Evolutionary conservation across 1,284 basidiomycete genomes (phyloP), one percentile per base, ranked within the genome.

Genomic region (Pseudozyma tsukubaensis): DNA sequence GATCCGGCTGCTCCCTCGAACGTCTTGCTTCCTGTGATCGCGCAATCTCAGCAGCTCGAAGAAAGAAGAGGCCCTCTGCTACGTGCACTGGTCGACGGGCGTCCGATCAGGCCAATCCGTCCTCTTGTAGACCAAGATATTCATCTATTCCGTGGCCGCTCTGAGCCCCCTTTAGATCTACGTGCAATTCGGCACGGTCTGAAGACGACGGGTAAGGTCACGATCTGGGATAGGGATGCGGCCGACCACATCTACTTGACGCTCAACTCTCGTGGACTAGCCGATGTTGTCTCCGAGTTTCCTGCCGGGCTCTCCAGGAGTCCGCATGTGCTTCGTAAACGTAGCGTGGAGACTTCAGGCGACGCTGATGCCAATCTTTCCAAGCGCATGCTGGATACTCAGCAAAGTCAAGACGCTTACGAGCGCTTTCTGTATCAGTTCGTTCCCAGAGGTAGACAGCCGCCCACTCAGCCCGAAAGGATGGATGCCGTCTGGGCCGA

Each of bases 81-180:
- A 18, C 50, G 39, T 11, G 50, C 50, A 6, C 50, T 52, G 7
- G 29, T 34, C n/a, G 39, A 52, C 29, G 52, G 52, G 3, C 52
- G 52, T 36, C 52, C 52, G 21, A 54, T 53, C 40, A 14, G 12
- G 16, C 39, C 39, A 9, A 18, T 32, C 32, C 24, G 3, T 16
- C 5, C 14, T 18, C 10, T 8, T 34, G 11, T 21, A 6, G 8
- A 12, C n/a, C 36, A 51, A 13, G n/a, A 39, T 9, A n/a, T 39
- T 4, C 37, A 39, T 39, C 16, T 47, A 13, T 47, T 24, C 21
- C 21, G 24, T 8, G 45, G 45, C 16, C 21, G 21, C 10, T 18
- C 14, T 11, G 5, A 47, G 12, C 21, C 45, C 1, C 45, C 45
- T 4, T 47, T 47, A 21, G 45, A 47, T 29, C 45, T 47, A 29